These are phyloP conservation scores for Fusarium anguioides DNA, from an alignment of 2,329 filamentous ascomycete species.

Conservation along the genomic window DNA sequence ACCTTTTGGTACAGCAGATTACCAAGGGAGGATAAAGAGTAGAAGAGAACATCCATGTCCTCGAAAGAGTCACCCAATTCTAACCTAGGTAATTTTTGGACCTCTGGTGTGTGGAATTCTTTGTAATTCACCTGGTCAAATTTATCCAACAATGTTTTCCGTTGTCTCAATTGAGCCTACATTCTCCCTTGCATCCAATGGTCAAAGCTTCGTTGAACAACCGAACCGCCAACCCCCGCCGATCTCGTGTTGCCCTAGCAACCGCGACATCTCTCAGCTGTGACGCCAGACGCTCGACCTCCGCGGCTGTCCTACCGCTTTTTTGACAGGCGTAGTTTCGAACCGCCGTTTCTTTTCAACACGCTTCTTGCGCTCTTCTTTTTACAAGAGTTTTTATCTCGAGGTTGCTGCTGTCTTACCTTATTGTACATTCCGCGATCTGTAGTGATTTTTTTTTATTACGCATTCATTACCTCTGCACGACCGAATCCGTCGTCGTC, in stretches of 20 bases:
- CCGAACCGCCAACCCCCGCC: slow-evolving; percentile 25
- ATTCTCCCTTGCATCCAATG: slow-evolving; percentile 13
- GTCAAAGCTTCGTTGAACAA: slow-evolving; percentile 25
- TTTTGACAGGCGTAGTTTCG: slow-evolving; percentile 40
- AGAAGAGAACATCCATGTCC: not conserved
- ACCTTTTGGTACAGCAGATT: not conserved
- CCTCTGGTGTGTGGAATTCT: not conserved
- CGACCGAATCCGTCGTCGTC: slow-evolving; percentile 6
- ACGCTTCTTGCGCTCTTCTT: slow-evolving; percentile 28
- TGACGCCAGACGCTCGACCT: slow-evolving; percentile 30
- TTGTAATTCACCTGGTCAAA: not conserved
- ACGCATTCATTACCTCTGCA: slow-evolving; percentile 4
- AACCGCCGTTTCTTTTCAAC: slow-evolving; percentile 26
- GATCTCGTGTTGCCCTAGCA: slow-evolving; percentile 28
- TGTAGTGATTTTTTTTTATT: slow-evolving; percentile 25
- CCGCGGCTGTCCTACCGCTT: slow-evolving; percentile 39
- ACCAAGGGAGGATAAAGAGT: not conserved
- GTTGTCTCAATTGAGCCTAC: slow-evolving; percentile 17
- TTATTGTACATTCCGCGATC: slow-evolving; percentile 3
- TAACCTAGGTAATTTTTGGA: not conserved
- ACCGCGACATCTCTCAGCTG: slow-evolving; percentile 16
- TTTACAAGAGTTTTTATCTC: slow-evolving; percentile 16
- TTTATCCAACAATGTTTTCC: slow-evolving; percentile 8
- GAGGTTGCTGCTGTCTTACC: slow-evolving; percentile 27
- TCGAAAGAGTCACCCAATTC: too few species aligned